Base-by-base conservation (phyloP, 768 basidiomycete genomes). In the Trichaptum fuscoviolaceum region DNA sequence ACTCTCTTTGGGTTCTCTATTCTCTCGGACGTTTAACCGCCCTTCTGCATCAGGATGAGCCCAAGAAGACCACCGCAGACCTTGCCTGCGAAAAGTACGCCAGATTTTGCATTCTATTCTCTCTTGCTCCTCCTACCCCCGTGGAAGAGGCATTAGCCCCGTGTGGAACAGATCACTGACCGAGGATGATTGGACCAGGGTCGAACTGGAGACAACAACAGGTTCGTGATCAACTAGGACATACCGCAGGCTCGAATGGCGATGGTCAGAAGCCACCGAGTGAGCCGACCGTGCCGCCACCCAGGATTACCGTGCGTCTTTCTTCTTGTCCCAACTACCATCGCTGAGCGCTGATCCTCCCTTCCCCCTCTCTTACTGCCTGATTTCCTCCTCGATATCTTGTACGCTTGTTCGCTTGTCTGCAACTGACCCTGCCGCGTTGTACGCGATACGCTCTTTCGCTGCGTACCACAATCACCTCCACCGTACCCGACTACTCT, bases 81-180 rank as follows among this genome's bases (percentile, higher is more conserved):
- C 15, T 52, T 52, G 42, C 42, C 42, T 52, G 42, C 42, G 42
- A 52, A 52, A 52, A 52, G 42, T 52, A 52, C 42, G 42, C 42
- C 42, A 52, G 42, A 30, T 52, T 52, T 52, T 20, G 20, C 20
- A 52, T 20, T 20, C 5, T 52, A 52, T 52, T 52, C 42, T 12
- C 42, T 52, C 42, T 20, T 20, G 12, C 42, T 52, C 15, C 42
- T 52, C 42, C 42, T 52, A 52, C 42, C 42, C 42, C 42, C 42
- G 42, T 52, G 42, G 42, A 52, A 52, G 42, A 52, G 42, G 42
- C 42, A 52, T 52, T 52, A 52, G 42, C 42, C 42, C 42, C 42
- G 42, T 15, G 42, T 52, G 12, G 15, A 52, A 15, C 42, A 52
- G 42, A 52, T 52, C 42, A 52, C 42, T 52, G 42, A 52, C 42